Percentiles rank a stretch among this genome's conserved stretches.
phyloP scores from a whole-genome alignment of 805 yeast genomes.

The Saccharomyces eubayanus region DNA sequence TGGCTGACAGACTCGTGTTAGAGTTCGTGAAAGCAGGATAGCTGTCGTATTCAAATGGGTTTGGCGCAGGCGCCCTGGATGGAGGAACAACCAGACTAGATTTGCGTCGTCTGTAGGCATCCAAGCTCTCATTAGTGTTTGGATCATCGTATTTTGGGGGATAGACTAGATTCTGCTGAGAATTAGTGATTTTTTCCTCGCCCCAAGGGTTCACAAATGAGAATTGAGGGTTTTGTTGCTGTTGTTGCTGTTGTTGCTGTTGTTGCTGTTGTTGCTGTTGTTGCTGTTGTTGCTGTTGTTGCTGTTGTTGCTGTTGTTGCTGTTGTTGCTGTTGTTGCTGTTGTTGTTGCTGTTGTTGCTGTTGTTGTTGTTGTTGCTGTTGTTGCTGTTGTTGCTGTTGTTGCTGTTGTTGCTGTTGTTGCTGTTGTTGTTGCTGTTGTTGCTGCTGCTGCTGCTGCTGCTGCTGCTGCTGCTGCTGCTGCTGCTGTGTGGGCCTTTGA shows the following conservation, averaged over 20 bases:
- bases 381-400: no score
- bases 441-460: no score
- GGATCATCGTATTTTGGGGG: not conserved
- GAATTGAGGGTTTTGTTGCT: constrained; percentile 7
- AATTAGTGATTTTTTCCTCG: constrained; percentile 1
- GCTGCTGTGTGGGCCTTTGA: not conserved
- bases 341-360: no score
- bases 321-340: no score
- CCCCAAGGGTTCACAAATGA: constrained; percentile 23
- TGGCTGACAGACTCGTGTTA: constrained; percentile 3
- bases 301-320: no score
- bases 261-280: no score
- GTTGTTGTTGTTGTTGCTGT: no score
- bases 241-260: no score
- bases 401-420: no score
- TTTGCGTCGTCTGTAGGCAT: constrained; percentile 23
- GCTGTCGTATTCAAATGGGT: constrained; percentile 30
- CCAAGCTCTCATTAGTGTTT: constrained; percentile 5
- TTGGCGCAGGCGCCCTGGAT: constrained; percentile 38
- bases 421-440: no score
- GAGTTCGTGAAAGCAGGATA: constrained; percentile 1
- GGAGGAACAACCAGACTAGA: constrained; percentile 36
- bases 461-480: constrained; percentile 6
- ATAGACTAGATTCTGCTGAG: constrained; percentile 1
- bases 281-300: no score